These are phyloP conservation scores for Aspergillus terreus DNA, from an alignment of 2,329 filamentous ascomycete genomes.

Conservation along the genomic window DNA sequence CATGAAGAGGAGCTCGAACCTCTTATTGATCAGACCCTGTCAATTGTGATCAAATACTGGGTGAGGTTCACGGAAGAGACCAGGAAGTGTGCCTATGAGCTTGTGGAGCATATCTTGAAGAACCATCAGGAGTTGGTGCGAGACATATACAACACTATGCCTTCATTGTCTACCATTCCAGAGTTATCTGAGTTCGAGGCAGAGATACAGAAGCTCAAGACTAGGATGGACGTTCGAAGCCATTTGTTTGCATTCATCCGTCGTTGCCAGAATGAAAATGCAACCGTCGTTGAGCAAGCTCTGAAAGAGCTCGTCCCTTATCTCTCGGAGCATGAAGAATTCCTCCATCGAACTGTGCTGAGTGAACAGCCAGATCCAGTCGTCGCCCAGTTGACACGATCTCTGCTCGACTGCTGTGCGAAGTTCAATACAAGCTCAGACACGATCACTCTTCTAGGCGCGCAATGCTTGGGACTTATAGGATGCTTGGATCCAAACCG, in stretches of 20 bases:
- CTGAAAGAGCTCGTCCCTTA: slow-evolving; percentile 73
- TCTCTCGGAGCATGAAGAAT: slow-evolving; percentile 68
- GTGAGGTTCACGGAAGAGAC: slow-evolving; percentile 58
- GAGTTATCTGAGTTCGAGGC: slow-evolving; percentile 65
- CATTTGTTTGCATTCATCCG: slow-evolving; percentile 68
- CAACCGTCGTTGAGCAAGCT: slow-evolving; percentile 77
- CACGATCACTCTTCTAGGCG: slow-evolving; percentile 69
- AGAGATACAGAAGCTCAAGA: slow-evolving; percentile 63
- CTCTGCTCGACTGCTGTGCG: slow-evolving; percentile 79
- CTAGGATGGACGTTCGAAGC: slow-evolving; percentile 61
- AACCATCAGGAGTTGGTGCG: slow-evolving; percentile 59
- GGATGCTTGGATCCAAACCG: slow-evolving; percentile 90
- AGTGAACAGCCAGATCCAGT: slow-evolving; percentile 80
- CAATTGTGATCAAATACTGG: slow-evolving; percentile 83
- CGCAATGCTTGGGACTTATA: slow-evolving; percentile 79
- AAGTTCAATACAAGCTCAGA: slow-evolving; percentile 68
- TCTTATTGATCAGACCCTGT: slow-evolving; percentile 84
- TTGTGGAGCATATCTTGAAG: slow-evolving; percentile 64
- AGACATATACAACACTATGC: slow-evolving; percentile 69
- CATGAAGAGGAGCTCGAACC: slow-evolving; percentile 74
- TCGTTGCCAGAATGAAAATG: slow-evolving; percentile 77
- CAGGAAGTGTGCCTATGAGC: slow-evolving; percentile 55
- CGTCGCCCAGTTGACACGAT: slow-evolving; percentile 67
- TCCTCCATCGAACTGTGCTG: slow-evolving; percentile 73
- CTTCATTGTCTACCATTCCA: slow-evolving; percentile 69